These are phyloP conservation scores for Selenicereus undatus DNA, from an alignment of 148 eudicot genomes.

Conservation along the genomic window DNA sequence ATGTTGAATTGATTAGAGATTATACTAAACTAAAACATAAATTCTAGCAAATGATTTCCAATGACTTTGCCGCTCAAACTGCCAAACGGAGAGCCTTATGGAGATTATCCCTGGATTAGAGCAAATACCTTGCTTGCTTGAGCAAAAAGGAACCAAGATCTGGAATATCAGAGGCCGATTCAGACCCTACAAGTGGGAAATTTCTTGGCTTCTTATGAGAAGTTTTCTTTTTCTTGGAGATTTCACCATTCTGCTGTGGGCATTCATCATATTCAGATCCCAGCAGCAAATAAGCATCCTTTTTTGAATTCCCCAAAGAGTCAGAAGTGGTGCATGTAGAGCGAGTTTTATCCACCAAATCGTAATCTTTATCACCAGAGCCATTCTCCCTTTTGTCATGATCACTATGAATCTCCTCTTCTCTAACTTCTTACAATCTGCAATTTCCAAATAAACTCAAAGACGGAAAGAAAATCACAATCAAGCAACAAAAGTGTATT, in stretches of 20 bases:
- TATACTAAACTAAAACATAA: too few relatives aligned
- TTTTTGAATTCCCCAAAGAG: slow-evolving; percentile 27
- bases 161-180: too few relatives aligned
- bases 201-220: too few relatives aligned
- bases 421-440: slow-evolving; percentile 53
- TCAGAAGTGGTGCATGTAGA: too few relatives aligned
- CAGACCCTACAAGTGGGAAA: too few relatives aligned
- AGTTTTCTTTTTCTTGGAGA: slow-evolving; percentile 45
- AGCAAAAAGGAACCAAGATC: too few relatives aligned
- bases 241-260: slow-evolving; percentile 34
- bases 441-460: slow-evolving; percentile 16
- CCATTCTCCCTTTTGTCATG: slow-evolving; percentile 43
- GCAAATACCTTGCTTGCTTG: slow-evolving; percentile 92
- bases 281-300: slow-evolving; percentile 25
- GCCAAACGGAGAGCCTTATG: slow-evolving; percentile 78
- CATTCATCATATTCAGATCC: slow-evolving; percentile 49
- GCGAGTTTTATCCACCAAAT: slow-evolving; percentile 27
- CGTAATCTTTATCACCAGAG: slow-evolving; percentile 21
- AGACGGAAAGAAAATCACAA: background rate
- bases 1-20: too few relatives aligned
- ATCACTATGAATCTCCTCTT: slow-evolving; percentile 36
- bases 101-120: slow-evolving; percentile 81
- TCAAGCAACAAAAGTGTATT: background rate
- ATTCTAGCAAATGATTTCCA: slow-evolving; percentile 41
- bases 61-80: slow-evolving; percentile 79